A percentile compares a stretch with the other conserved stretches of the same genome.
Evolutionary conservation across 1,139 yeast species (phyloP).

Genomic region (Nakaseomyces nivariensis): DNA sequence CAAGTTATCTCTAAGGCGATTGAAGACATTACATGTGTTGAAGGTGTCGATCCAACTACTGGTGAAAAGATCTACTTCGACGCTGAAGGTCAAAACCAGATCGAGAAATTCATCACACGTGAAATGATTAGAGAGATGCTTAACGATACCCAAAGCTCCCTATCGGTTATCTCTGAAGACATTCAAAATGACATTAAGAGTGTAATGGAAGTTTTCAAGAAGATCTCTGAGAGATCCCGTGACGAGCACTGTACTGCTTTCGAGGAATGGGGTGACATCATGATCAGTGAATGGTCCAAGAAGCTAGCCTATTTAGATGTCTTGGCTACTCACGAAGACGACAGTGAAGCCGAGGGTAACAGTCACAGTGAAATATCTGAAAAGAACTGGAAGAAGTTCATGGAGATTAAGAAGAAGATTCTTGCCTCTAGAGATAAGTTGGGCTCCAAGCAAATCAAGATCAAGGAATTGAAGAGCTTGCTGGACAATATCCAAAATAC

Average conservation of each 20-base stretch:
- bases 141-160: slow-evolving; percentile 31
- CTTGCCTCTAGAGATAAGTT: slow-evolving; percentile 43
- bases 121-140: slow-evolving; percentile 47
- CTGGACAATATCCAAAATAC: slow-evolving; percentile 52
- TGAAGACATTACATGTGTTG: slow-evolving; percentile 40
- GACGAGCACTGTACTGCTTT: slow-evolving; percentile 51
- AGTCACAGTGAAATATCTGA: not conserved
- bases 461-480: slow-evolving; percentile 42
- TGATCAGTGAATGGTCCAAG: slow-evolving; percentile 45
- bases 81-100: slow-evolving; percentile 25
- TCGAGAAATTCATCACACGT: slow-evolving; percentile 38
- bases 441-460: slow-evolving; percentile 40
- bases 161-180: slow-evolving; percentile 2
- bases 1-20: slow-evolving; percentile 37
- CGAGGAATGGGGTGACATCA: slow-evolving; percentile 63
- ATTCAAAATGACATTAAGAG: not conserved
- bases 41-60: slow-evolving; percentile 35
- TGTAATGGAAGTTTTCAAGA: not conserved
- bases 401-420: slow-evolving; percentile 1
- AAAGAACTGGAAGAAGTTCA: slow-evolving; percentile 9
- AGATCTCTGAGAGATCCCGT: slow-evolving; percentile 35
- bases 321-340: not conserved
- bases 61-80: slow-evolving; percentile 32
- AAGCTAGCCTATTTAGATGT: slow-evolving; percentile 28
- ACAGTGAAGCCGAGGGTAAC: not conserved